Conservation (phyloP, 1,284 basidiomycete genomes). For the Sphagnurus paluster region DNA sequence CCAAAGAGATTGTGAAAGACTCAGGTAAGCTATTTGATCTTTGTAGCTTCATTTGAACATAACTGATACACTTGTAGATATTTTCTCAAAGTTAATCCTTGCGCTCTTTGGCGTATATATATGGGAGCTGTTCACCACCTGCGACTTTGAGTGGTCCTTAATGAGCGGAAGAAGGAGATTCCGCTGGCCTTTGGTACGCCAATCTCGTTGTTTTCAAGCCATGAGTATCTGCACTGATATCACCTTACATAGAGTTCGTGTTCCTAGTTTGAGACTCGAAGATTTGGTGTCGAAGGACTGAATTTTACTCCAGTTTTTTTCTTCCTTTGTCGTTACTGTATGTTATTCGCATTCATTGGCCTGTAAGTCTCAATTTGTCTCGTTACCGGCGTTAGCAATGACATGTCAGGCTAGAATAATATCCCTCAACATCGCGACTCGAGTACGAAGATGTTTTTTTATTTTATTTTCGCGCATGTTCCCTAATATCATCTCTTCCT, state of each 20-base stretch:
- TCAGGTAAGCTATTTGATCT: conserved; percentile 35
- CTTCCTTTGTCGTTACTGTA: conserved; percentile 69
- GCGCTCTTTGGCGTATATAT: conserved; percentile 61
- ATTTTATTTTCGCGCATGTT: not conserved
- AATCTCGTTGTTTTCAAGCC: conserved; percentile 4
- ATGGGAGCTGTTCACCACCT: conserved; percentile 67
- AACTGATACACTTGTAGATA: conserved; percentile 37
- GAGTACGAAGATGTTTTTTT: conserved; percentile 36
- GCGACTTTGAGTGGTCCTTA: conserved; percentile 65
- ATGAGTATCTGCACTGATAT: not conserved
- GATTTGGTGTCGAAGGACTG: not conserved
- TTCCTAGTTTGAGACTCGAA: not conserved
- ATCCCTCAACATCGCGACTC: conserved; percentile 50
- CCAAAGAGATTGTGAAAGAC: conserved; percentile 47
- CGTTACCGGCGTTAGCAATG: not conserved
- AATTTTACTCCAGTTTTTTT: conserved; percentile 49
- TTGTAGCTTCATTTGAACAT: not conserved
- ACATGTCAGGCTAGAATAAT: conserved; percentile 44
- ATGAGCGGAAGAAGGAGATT: conserved; percentile 54
- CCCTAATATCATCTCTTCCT: conserved; percentile 1
- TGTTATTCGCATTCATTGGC: conserved; percentile 60
- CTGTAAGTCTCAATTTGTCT: conserved; percentile 40
- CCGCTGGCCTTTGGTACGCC: conserved; percentile 62
- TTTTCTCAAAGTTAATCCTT: conserved; percentile 59
- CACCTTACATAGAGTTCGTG: conserved; percentile 24